Percentiles rank a stretch among this genome's conserved stretches.
Evolutionary conservation across 495 filamentous ascomycete genomes (phyloP).

Genomic region (Penicillium desertorum): DNA sequence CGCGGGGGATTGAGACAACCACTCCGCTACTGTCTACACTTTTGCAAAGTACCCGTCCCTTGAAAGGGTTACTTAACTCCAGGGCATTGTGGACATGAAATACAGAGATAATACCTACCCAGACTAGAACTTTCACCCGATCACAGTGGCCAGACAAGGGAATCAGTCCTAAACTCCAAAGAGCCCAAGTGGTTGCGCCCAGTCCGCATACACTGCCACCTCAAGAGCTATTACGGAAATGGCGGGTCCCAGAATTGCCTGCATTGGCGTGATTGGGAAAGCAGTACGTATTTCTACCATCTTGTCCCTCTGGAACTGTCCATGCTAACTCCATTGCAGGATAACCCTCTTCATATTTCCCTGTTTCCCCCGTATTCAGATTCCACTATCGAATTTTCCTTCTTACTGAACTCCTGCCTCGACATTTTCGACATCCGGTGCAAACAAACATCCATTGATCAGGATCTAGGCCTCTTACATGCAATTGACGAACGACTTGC

Average conservation of each 20-base stretch:
- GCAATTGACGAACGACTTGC: slow-evolving; percentile 89
- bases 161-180: background rate
- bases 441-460: slow-evolving; percentile 63
- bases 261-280: slow-evolving; percentile 89
- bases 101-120: slow-evolving; percentile 4
- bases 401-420: slow-evolving; percentile 84
- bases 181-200: background rate
- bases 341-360: slow-evolving; percentile 91
- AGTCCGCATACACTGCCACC: background rate
- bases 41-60: background rate
- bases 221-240: slow-evolving; percentile 18
- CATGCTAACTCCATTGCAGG: slow-evolving; percentile 51
- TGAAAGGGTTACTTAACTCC: background rate
- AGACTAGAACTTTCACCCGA: slow-evolving; percentile 1
- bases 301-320: slow-evolving; percentile 5
- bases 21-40: slow-evolving; percentile 3
- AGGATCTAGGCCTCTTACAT: slow-evolving; percentile 89
- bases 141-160: slow-evolving; percentile 1
- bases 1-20: background rate
- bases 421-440: slow-evolving; percentile 87
- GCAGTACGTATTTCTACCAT: slow-evolving; percentile 55
- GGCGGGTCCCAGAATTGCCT: slow-evolving; percentile 63
- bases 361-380: slow-evolving; percentile 75
- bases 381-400: slow-evolving; percentile 77
- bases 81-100: background rate